Conservation (phyloP, 345 rosid genomes). For the Salix dunnii region DNA sequence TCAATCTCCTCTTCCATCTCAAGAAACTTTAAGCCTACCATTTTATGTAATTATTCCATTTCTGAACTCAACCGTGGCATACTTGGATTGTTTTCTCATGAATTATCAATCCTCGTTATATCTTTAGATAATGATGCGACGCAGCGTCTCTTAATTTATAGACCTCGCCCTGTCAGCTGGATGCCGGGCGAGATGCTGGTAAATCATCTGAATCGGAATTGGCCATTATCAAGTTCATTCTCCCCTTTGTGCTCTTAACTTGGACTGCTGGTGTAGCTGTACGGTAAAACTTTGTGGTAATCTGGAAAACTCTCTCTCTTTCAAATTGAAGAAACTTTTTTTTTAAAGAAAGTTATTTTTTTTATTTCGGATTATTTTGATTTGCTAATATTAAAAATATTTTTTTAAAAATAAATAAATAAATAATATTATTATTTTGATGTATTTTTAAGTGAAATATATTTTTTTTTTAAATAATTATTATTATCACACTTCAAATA, state of each 20-base stretch:
- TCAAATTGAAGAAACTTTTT: no score
- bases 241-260: neutral
- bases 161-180: neutral
- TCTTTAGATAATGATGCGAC: neutral
- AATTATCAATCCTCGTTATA: neutral
- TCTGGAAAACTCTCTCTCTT: no score
- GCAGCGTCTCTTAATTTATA: neutral
- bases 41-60: neutral
- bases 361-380: no score
- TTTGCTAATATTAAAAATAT: no score
- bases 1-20: neutral
- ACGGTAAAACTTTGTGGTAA: neutral
- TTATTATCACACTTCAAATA: no score
- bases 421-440: no score
- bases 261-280: neutral
- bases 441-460: no score
- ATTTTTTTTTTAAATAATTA: no score
- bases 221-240: neutral
- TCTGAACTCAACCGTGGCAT: neutral
- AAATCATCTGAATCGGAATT: neutral
- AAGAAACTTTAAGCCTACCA: neutral
- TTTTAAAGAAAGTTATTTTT: no score
- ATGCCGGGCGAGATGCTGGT: neutral
- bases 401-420: no score
- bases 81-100: slow-evolving; percentile 11